Evolutionary conservation across 2,329 filamentous ascomycete genomes (phyloP).

Genomic region (Leptographium galeiforme): DNA sequence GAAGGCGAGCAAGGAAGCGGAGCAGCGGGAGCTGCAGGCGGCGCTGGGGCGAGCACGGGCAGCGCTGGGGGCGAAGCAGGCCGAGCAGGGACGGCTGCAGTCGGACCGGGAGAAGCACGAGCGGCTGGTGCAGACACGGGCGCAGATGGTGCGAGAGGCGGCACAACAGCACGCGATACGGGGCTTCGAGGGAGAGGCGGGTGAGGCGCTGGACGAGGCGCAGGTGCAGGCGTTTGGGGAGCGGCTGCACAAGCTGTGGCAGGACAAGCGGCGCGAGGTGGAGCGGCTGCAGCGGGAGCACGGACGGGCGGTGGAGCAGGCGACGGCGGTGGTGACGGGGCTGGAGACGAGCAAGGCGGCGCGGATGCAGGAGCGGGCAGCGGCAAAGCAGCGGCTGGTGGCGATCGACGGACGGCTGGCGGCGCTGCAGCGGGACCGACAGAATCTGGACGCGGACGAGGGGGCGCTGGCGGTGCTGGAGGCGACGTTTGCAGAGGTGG

Average conservation of each 20-base stretch:
- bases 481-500: conserved; percentile 56
- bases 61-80: conserved; percentile 36
- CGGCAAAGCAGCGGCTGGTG: conserved; percentile 57
- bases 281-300: conserved; percentile 63
- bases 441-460: conserved; percentile 72
- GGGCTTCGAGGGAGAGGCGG: conserved; percentile 62
- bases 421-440: conserved; percentile 52
- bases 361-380: conserved; percentile 59
- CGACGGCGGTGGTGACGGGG: conserved; percentile 57
- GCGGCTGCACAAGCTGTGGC: conserved; percentile 58
- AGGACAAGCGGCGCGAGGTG: conserved; percentile 60
- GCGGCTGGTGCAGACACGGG: conserved; percentile 58
- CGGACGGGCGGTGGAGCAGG: conserved; percentile 57
- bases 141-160: conserved; percentile 63
- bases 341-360: conserved; percentile 63
- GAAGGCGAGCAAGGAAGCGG: conserved; percentile 45
- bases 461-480: conserved; percentile 68
- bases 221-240: conserved; percentile 67
- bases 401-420: conserved; percentile 59
- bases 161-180: conserved; percentile 67
- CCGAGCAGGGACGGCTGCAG: conserved; percentile 63
- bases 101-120: conserved; percentile 83
- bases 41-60: conserved; percentile 30
- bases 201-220: conserved; percentile 53
- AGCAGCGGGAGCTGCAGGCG: conserved; percentile 51